Conservation (phyloP, 371 early-diverging fungal species). For the Paraphysoderma sedebokerense region DNA sequence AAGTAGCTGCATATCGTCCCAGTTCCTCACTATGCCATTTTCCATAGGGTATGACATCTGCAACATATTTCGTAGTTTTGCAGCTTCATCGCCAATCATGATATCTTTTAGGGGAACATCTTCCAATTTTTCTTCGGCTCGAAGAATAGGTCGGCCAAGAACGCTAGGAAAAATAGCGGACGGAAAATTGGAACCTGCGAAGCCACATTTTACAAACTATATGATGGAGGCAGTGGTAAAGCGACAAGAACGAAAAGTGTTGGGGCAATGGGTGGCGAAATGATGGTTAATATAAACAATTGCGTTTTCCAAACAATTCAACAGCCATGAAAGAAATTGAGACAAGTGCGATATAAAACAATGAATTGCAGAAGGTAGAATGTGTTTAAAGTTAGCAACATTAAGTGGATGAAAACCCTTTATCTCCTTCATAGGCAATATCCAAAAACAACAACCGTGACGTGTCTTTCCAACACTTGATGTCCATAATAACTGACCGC, state of each 20-base stretch:
- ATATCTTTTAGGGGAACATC: constrained; percentile 61
- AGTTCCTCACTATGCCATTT: constrained; percentile 93
- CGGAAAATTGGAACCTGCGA: constrained; percentile 91
- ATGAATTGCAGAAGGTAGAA: constrained; percentile 1
- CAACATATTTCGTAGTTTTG: constrained; percentile 63
- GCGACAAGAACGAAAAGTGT: neutral
- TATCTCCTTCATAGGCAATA: neutral
- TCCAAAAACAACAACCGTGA: constrained; percentile 1
- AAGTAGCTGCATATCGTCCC: constrained; percentile 95
- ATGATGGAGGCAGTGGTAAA: too few relatives aligned
- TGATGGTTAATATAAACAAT: neutral
- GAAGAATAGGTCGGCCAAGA: constrained; percentile 90
- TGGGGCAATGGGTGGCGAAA: too few relatives aligned
- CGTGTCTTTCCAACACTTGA: too few relatives aligned
- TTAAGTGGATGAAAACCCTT: neutral
- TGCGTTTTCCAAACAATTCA: neutral
- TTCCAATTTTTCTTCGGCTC: constrained; percentile 71
- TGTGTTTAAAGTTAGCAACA: neutral
- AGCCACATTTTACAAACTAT: constrained; percentile 94
- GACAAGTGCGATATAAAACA: neutral
- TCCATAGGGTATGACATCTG: constrained; percentile 96
- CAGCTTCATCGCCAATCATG: constrained; percentile 95
- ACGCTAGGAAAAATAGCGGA: constrained; percentile 88
- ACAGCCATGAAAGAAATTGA: constrained; percentile 4
- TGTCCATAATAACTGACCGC: too few relatives aligned